phyloP scores from a whole-genome alignment of 2,329 filamentous ascomycete species.

The Neocatenulostroma microsporum region DNA sequence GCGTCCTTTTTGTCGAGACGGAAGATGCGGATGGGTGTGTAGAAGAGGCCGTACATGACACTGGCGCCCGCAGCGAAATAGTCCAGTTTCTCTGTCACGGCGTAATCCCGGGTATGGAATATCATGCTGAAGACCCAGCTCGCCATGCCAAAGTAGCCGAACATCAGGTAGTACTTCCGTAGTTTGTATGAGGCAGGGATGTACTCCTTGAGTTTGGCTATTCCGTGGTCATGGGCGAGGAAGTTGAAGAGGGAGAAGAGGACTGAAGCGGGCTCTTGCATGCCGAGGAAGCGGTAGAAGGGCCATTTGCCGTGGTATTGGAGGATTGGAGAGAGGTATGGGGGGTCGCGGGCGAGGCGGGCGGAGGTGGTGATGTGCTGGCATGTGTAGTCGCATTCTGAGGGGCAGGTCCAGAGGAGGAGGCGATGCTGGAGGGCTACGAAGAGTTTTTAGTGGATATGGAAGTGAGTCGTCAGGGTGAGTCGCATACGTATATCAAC shows the following conservation, averaged over 20 bases:
- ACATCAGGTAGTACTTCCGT: slow-evolving; percentile 68
- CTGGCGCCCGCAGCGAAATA: slow-evolving; percentile 89
- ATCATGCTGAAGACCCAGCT: slow-evolving; percentile 85
- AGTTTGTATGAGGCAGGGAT: slow-evolving; percentile 69
- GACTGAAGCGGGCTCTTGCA: slow-evolving; percentile 92
- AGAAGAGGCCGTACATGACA: slow-evolving; percentile 87
- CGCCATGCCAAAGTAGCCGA: slow-evolving; percentile 72
- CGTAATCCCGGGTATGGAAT: slow-evolving; percentile 87
- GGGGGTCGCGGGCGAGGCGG: slow-evolving; percentile 58
- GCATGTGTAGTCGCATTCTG: slow-evolving; percentile 97
- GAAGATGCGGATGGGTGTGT: slow-evolving; percentile 72
- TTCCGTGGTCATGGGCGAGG: slow-evolving; percentile 71
- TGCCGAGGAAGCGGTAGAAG: slow-evolving; percentile 79
- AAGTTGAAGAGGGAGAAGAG: slow-evolving; percentile 91
- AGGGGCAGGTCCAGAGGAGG: slow-evolving; percentile 82
- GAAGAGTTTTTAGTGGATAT: slow-evolving; percentile 6
- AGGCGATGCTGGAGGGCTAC: slow-evolving; percentile 75
- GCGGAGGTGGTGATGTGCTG: slow-evolving; percentile 79
- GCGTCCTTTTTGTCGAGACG: slow-evolving; percentile 58
- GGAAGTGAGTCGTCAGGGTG: slow-evolving; percentile 14
- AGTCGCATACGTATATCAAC: slow-evolving; percentile 61
- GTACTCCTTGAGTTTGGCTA: slow-evolving; percentile 58
- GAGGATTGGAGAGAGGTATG: slow-evolving; percentile 60
- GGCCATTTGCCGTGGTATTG: slow-evolving; percentile 99
- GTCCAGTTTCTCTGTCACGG: slow-evolving; percentile 82